Base-by-base conservation (phyloP, 495 filamentous ascomycete genomes). In the Evernia prunastri region DNA sequence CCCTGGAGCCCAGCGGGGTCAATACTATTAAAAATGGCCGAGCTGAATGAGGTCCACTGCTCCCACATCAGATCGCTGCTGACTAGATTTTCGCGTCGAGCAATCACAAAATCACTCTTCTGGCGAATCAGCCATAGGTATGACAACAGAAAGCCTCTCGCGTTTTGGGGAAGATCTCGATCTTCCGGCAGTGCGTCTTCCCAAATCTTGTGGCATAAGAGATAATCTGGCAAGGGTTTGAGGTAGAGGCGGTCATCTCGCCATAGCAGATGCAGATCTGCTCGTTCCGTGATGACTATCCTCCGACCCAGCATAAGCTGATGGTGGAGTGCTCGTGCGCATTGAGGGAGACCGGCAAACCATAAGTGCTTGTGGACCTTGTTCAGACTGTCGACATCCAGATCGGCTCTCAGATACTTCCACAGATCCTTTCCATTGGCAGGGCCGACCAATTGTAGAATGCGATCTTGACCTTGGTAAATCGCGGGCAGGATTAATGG, bases 281-380 rank as follows among this genome's bases (percentile, higher is more conserved):
- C 72, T 37, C 70, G 68, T 59, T 82, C 77, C 37, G 75, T 74
- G 27, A 79, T 67, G 13, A 73, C 60, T 17, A 84, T 77, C 0
- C 78, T 67, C 25, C 79, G 69, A 7, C 65, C 66, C 2, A 80
- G 70, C 31, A 78, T 63, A 20, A 74, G 37, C 57, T 84, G 81
- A 60, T 75, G 72, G 63, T 83, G 79, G 23, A 84, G 72, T 20
- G 80, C 71, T 15, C 77, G 77, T 2, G 82, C 76, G 2, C 76
- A 73, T 66, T 76, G 72, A 18, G 80, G 79, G 5, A 72, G 72
- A 9, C 82, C 79, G 37, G 72, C 79, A 1, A 83, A 45, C 82
- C 82, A 82, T 25, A 84, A 74, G 58, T 70, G 75, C 36, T 69
- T 60, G 51, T 75, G 66, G 13, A 78, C 63, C 9, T 67, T 56